Conservation (phyloP, 2,329 filamentous ascomycete genomes). For the Aureobasidium lini region DNA sequence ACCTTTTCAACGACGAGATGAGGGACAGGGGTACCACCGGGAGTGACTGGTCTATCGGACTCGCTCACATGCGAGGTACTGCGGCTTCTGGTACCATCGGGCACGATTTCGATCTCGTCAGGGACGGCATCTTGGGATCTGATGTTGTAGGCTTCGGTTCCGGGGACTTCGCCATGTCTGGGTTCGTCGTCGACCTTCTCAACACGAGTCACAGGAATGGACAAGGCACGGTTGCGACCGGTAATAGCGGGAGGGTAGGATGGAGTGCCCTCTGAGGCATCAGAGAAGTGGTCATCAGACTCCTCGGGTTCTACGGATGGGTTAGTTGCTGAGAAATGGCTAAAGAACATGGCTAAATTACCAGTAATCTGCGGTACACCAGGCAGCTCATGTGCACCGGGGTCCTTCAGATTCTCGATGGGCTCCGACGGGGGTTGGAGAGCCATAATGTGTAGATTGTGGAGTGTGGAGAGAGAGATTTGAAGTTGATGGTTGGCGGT, state of each 20-base stretch:
- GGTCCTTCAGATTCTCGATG: slow-evolving; percentile 20
- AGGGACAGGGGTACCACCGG: slow-evolving; percentile 48
- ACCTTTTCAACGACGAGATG: slow-evolving; percentile 56
- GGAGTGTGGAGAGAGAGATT: slow-evolving; percentile 15
- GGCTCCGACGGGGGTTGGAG: slow-evolving; percentile 21
- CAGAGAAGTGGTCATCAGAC: slow-evolving; percentile 57
- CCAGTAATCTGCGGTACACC: slow-evolving; percentile 12
- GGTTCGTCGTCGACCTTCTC: slow-evolving; percentile 54
- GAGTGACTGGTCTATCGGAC: slow-evolving; percentile 40
- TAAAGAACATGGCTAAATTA: background rate
- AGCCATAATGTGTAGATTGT: slow-evolving; percentile 5
- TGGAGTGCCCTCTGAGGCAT: slow-evolving; percentile 51
- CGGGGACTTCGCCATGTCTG: slow-evolving; percentile 54
- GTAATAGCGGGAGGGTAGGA: slow-evolving; percentile 37
- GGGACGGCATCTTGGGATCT: slow-evolving; percentile 53
- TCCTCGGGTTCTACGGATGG: slow-evolving; percentile 21
- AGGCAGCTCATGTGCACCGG: slow-evolving; percentile 22
- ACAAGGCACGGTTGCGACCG: slow-evolving; percentile 5
- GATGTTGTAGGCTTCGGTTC: slow-evolving; percentile 53
- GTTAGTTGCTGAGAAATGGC: background rate
- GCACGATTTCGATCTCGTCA: slow-evolving; percentile 55
- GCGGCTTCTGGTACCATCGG: slow-evolving; percentile 34
- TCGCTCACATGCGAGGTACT: slow-evolving; percentile 30
- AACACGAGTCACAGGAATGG: slow-evolving; percentile 53
- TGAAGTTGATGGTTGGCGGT: slow-evolving; percentile 13